phyloP scores from a whole-genome alignment of 2,329 filamentous ascomycete genomes.

The Hypoxylon sp. region DNA sequence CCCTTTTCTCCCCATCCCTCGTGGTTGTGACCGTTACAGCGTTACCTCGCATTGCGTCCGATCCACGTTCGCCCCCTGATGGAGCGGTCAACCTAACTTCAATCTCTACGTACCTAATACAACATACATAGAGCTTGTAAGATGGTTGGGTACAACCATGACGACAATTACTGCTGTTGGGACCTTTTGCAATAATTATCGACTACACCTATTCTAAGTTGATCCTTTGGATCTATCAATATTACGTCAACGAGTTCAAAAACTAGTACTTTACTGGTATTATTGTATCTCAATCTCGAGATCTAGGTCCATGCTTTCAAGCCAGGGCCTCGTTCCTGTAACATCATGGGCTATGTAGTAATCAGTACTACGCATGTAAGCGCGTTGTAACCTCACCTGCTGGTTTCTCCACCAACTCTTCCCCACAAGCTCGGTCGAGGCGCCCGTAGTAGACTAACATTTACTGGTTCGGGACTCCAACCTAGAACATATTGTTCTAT shows the following conservation, averaged over 20 bases:
- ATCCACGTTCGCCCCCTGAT: slow-evolving; percentile 26
- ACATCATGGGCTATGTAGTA: slow-evolving; percentile 16
- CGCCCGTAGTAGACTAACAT: slow-evolving; percentile 26
- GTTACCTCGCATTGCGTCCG: slow-evolving; percentile 38
- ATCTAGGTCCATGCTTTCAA: slow-evolving; percentile 23
- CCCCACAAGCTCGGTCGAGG: slow-evolving; percentile 37
- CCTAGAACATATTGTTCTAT: slow-evolving; percentile 13
- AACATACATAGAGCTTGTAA: neutral
- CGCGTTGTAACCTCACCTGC: slow-evolving; percentile 35
- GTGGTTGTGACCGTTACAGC: slow-evolving; percentile 37
- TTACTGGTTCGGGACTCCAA: slow-evolving; percentile 22
- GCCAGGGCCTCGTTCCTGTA: slow-evolving; percentile 21
- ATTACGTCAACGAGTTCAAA: neutral
- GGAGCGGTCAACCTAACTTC: slow-evolving; percentile 22
- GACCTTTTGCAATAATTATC: neutral
- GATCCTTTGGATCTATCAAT: slow-evolving; percentile 1
- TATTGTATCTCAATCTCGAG: neutral
- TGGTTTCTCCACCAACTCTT: slow-evolving; percentile 37
- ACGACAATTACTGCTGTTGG: neutral
- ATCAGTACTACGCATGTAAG: slow-evolving; percentile 30
- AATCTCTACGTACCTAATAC: neutral
- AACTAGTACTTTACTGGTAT: neutral
- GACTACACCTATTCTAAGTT: neutral
- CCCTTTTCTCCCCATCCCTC: slow-evolving; percentile 14
- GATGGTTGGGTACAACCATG: neutral